Conservation (phyloP, 768 basidiomycete genomes). For the Mycena venus region DNA sequence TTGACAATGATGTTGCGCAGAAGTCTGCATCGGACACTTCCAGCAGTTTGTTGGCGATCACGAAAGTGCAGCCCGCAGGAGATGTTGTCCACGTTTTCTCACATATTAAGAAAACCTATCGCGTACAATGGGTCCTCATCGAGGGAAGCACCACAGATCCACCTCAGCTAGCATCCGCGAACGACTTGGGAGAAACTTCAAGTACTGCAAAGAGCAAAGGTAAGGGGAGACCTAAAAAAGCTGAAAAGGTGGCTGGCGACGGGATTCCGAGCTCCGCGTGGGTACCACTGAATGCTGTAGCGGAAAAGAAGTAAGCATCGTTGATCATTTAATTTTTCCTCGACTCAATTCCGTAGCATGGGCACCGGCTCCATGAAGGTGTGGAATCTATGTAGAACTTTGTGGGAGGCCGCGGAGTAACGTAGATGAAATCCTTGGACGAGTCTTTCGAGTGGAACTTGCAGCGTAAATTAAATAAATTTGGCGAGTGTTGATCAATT, state of each 20-base stretch:
- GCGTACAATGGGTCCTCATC: constrained; percentile 78
- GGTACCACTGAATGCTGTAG: constrained; percentile 68
- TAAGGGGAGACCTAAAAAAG: constrained; percentile 25
- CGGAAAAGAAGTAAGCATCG: constrained; percentile 69
- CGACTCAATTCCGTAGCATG: constrained; percentile 59
- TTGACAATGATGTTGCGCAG: constrained; percentile 18
- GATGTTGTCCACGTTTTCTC: constrained; percentile 89
- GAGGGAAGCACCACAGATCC: constrained; percentile 65
- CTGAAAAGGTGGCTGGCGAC: constrained; percentile 31
- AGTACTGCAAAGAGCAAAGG: constrained; percentile 19
- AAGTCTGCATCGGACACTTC: neutral
- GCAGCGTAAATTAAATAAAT: too few relatives aligned
- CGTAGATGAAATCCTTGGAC: neutral
- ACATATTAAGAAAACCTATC: constrained; percentile 91
- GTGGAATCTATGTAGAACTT: constrained; percentile 68
- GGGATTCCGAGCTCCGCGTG: constrained; percentile 55
- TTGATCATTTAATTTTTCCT: neutral
- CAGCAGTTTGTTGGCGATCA: constrained; percentile 46
- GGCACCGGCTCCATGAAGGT: constrained; percentile 83
- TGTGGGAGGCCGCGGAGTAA: constrained; percentile 56
- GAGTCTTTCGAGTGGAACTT: too few relatives aligned
- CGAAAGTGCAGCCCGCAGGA: constrained; percentile 65
- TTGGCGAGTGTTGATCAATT: too few relatives aligned
- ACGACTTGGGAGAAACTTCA: constrained; percentile 11
- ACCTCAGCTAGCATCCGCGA: constrained; percentile 47